These are phyloP conservation scores for Starmerella sp. DNA, from an alignment of 805 yeast species.

Conservation along the genomic window DNA sequence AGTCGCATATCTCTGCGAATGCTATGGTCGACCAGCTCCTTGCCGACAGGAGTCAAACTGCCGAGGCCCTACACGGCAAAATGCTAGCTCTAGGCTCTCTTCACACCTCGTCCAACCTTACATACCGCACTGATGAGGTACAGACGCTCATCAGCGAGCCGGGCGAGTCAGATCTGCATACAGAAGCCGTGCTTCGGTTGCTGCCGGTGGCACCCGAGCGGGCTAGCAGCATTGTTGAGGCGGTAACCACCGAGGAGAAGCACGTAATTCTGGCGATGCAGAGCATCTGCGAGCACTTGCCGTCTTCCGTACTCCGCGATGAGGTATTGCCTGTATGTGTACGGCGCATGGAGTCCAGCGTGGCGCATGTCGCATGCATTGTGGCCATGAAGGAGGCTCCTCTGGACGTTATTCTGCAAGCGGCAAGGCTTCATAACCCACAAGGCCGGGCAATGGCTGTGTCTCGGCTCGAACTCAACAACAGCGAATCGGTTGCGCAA, in stretches of 20 bases:
- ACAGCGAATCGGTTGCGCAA: neutral
- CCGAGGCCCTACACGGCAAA: constrained; percentile 11
- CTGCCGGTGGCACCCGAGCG: neutral
- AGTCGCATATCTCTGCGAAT: neutral
- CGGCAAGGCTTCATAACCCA: constrained; percentile 11
- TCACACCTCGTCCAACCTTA: neutral
- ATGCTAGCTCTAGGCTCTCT: constrained; percentile 11
- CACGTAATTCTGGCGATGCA: neutral
- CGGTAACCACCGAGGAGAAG: constrained; percentile 1
- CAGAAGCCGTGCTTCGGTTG: constrained; percentile 5
- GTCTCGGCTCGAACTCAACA: neutral
- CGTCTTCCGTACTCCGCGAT: neutral
- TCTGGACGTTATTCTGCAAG: neutral
- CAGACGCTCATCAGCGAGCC: neutral
- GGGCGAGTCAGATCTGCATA: neutral
- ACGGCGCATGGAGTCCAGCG: constrained; percentile 4
- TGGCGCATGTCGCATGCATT: constrained; percentile 16
- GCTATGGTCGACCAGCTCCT: neutral
- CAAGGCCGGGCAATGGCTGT: constrained; percentile 17
- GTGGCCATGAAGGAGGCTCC: neutral
- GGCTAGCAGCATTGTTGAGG: neutral
- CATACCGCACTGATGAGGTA: neutral
- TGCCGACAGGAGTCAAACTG: neutral
- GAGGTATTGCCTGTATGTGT: constrained; percentile 6
- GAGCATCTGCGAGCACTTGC: neutral